These are phyloP conservation scores for Echites panduratus DNA, from an alignment of 257 asterid species.

Conservation along the genomic window DNA sequence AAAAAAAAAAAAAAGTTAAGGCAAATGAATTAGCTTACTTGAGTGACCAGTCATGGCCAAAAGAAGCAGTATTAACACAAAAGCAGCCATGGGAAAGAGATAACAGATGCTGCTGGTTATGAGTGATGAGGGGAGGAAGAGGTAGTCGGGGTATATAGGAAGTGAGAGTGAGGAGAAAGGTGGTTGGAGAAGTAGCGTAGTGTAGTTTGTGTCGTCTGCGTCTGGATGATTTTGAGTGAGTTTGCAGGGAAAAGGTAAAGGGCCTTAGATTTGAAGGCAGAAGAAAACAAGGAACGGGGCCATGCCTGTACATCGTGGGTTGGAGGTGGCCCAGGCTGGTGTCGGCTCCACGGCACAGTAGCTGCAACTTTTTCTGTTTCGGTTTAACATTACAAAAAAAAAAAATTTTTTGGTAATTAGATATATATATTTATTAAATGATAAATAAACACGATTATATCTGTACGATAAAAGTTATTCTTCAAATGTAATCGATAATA, in stretches of 20 bases:
- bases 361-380: neutral
- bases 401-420: no score
- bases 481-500: no score
- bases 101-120: neutral
- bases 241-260: neutral
- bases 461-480: no score
- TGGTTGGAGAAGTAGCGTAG: neutral
- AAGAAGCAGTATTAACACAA: conserved; percentile 35
- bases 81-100: conserved; percentile 33
- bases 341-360: conserved; percentile 8
- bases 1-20: neutral
- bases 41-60: conserved; percentile 67
- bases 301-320: neutral
- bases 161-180: neutral
- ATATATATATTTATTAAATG: no score
- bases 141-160: neutral
- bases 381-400: neutral
- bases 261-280: neutral
- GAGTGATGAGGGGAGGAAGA: neutral
- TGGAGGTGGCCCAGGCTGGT: conserved; percentile 14
- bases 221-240: neutral
- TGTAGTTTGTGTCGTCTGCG: neutral
- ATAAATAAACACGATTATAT: no score
- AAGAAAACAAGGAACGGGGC: conserved; percentile 3
- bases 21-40: conserved; percentile 35